phyloP scores from a whole-genome alignment of 768 basidiomycete species.

The Pholiota molesta region DNA sequence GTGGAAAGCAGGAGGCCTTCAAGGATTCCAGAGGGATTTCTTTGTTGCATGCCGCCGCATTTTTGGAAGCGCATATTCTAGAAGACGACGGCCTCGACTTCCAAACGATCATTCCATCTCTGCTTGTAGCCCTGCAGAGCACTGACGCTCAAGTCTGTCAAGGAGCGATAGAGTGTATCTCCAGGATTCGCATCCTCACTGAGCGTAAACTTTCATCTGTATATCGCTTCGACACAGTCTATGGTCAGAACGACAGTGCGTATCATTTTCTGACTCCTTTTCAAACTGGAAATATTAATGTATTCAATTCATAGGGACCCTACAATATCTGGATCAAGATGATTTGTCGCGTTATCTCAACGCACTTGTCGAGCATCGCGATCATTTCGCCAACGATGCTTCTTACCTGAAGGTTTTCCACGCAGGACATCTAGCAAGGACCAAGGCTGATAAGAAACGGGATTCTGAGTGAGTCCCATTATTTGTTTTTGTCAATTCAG shows the following conservation, averaged over 20 bases:
- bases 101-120: conserved; percentile 73
- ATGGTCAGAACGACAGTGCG: conserved; percentile 63
- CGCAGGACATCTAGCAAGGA: conserved; percentile 50
- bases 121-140: conserved; percentile 64
- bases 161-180: conserved; percentile 60
- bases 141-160: conserved; percentile 43
- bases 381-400: conserved; percentile 64
- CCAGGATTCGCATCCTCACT: conserved; percentile 42
- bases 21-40: conserved; percentile 52
- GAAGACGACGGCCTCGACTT: conserved; percentile 68
- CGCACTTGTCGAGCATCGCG: conserved; percentile 49
- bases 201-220: conserved; percentile 53
- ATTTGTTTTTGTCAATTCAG: conserved; percentile 1
- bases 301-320: conserved; percentile 31
- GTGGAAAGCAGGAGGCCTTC: conserved; percentile 26
- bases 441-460: conserved; percentile 58
- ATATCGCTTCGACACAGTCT: conserved; percentile 76
- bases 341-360: conserved; percentile 64
- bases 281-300: not conserved
- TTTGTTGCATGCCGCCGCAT: conserved; percentile 76
- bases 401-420: conserved; percentile 63
- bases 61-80: conserved; percentile 71
- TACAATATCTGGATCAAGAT: conserved; percentile 72
- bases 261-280: conserved; percentile 11
- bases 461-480: conserved; percentile 47